These are phyloP conservation scores for Fusarium nodosum DNA, from an alignment of 2,329 filamentous ascomycete genomes.

Conservation along the genomic window DNA sequence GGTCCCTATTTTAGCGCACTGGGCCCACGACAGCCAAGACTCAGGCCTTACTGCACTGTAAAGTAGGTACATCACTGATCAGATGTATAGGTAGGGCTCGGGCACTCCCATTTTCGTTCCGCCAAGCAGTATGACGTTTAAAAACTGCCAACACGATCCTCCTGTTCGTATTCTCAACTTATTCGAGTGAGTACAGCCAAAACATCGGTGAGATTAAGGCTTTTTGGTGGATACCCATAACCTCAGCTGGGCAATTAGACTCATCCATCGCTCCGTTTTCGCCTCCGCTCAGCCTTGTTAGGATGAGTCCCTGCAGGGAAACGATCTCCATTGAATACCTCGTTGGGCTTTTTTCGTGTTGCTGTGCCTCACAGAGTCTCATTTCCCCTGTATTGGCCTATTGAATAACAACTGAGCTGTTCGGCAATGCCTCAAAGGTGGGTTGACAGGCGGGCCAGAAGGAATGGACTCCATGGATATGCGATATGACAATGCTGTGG, in stretches of 20 bases:
- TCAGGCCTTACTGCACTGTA: no score
- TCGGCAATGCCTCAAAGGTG: background rate
- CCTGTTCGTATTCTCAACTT: background rate
- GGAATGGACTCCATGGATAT: background rate
- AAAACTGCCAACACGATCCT: background rate
- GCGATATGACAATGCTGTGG: background rate
- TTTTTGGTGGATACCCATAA: background rate
- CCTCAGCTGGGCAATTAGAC: background rate
- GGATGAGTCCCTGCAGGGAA: slow-evolving; percentile 1
- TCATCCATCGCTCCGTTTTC: background rate
- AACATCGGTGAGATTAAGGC: background rate
- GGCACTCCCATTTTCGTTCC: background rate
- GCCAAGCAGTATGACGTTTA: background rate
- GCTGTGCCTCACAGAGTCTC: slow-evolving; percentile 21
- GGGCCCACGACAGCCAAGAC: no score
- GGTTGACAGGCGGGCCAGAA: background rate
- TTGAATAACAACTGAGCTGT: slow-evolving; percentile 7
- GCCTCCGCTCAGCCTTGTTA: slow-evolving; percentile 24
- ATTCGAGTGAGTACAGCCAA: background rate
- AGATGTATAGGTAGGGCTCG: background rate
- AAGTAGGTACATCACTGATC: background rate
- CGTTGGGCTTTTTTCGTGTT: background rate
- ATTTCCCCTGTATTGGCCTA: background rate
- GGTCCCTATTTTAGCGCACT: background rate
- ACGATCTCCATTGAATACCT: slow-evolving; percentile 4